Evolutionary conservation across 352 stramenopile genomes (phyloP).

Genomic region (Pythium brachiatum): DNA sequence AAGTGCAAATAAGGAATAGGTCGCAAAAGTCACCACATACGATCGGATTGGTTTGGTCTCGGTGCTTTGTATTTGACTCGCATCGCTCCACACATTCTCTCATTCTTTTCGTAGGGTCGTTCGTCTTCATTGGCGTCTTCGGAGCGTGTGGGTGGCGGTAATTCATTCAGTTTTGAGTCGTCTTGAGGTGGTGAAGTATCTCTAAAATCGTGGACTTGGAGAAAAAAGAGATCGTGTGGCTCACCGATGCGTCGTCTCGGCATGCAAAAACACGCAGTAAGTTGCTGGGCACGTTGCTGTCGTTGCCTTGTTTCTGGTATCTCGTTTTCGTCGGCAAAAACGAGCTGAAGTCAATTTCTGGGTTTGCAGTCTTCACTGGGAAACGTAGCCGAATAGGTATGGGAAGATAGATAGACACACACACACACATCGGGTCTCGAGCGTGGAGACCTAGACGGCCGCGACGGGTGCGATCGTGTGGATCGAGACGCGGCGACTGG

Average conservation of each 20-base stretch:
- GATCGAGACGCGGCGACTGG: conserved; percentile 8
- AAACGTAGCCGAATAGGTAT: background rate
- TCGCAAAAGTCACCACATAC: background rate
- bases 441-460: background rate
- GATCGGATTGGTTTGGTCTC: background rate
- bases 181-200: background rate
- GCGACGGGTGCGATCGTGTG: conserved; percentile 22
- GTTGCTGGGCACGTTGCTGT: background rate
- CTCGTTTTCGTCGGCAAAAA: background rate
- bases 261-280: conserved; percentile 1
- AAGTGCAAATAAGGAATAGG: conserved; percentile 4
- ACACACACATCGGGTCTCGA: background rate
- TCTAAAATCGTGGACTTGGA: background rate
- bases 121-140: background rate
- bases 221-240: background rate
- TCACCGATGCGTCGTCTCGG: background rate
- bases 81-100: background rate
- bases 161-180: background rate
- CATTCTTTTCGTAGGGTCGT: background rate
- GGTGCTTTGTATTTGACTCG: background rate
- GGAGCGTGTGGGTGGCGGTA: background rate
- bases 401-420: background rate
- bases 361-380: background rate
- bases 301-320: background rate
- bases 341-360: background rate